Base-by-base conservation (phyloP, 148 eudicot species). In the Rhododendron ferrugineum region DNA sequence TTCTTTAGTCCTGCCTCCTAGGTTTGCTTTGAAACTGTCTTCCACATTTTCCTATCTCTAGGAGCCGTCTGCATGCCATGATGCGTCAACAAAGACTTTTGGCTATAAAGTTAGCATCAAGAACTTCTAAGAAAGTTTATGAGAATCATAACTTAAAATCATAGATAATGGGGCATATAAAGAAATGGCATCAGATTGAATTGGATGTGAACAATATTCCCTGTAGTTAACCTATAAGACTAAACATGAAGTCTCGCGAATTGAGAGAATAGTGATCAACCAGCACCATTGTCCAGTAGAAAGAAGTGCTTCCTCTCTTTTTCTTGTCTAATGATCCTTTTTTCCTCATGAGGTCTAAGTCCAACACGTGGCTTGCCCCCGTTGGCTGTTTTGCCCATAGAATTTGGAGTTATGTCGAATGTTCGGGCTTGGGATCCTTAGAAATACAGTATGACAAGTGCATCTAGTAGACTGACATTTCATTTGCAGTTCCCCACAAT, bases 51-150 rank as follows among this genome's bases (percentile, higher is more conserved):
- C 44, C n/a, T 37, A 13, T 60, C 46, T 37, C 20, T 40, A 20
- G 58, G 28, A 37, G 34, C 32, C 7, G 15, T 47, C 70, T 82
- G 84, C 85, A 26, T 70, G 60, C 78, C 85, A 26, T 70, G 52
- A 28, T 82, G 62, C 15, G 23, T 82, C 40, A 15, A 62, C 34
- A 82, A 82, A 82, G 58, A 11, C 28, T 22, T 18, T 1, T 30
- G 32, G 3, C 18, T 83, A 42, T 9, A 23, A 68, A 83, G 34
- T 77, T 46, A 68, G 60, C 84, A 5, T 83, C 70, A 28, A 68
- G 36, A 52, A 52, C 34, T 78, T 78, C 49, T 23, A 20, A 9
- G 20, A 49, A 56, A 34, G 9, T 49, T 28, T 28, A 30, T 1
- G 40, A 50, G 64, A 5, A 79, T 14, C 2, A 49, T 79, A 49